phyloP scores from a whole-genome alignment of 2,329 filamentous ascomycete species.

The Polytolypa hystricis region DNA sequence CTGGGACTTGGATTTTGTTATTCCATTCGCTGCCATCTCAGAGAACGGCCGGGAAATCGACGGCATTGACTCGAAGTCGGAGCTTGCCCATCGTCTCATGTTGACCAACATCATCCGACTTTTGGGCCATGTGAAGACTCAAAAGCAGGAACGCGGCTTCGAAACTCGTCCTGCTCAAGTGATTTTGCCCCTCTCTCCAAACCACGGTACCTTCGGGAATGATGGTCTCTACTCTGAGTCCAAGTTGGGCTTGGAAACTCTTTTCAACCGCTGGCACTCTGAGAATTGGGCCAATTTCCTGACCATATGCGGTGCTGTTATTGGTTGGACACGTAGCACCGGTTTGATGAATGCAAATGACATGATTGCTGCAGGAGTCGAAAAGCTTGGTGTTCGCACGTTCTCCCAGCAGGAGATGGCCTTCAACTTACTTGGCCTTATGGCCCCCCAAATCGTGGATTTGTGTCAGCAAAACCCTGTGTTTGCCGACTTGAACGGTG shows the following conservation, averaged over 20 bases:
- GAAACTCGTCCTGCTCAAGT: slow-evolving; percentile 95
- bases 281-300: slow-evolving; percentile 97
- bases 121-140: slow-evolving; percentile 76
- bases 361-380: slow-evolving; percentile 90
- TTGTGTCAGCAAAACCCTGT: slow-evolving; percentile 93
- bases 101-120: slow-evolving; percentile 91
- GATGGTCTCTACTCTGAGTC: slow-evolving; percentile 98
- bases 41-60: slow-evolving; percentile 98
- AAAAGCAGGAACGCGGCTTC: slow-evolving; percentile 79
- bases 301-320: slow-evolving; percentile 94
- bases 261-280: slow-evolving; percentile 97
- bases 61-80: slow-evolving; percentile 90
- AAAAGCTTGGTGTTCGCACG: slow-evolving; percentile 91
- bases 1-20: slow-evolving; percentile 93
- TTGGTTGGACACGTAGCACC: slow-evolving; percentile 97
- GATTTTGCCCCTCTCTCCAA: slow-evolving; percentile 88
- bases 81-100: slow-evolving; percentile 98
- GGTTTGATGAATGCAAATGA: slow-evolving; percentile 98
- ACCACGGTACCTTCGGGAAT: slow-evolving; percentile 96
- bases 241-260: slow-evolving; percentile 89
- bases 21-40: slow-evolving; percentile 94
- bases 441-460: slow-evolving; percentile 88
- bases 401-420: slow-evolving; percentile 99
- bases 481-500: slow-evolving; percentile 94
- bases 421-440: slow-evolving; percentile 91